Conservation (phyloP, 2,329 filamentous ascomycete genomes). For the Ascochyta viciae-villosae region DNA sequence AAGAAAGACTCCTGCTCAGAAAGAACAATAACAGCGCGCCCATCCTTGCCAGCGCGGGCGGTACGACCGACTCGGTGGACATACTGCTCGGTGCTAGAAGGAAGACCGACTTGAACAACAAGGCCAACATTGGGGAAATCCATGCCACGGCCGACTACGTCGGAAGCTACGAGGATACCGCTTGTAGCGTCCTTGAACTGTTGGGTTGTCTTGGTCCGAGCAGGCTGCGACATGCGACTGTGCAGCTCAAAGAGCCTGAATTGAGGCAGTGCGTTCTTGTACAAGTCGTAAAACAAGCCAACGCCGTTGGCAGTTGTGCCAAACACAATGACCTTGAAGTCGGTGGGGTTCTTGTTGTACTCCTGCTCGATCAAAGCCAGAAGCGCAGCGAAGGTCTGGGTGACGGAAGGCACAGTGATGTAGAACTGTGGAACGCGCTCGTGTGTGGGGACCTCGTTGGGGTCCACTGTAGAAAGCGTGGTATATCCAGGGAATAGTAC, state of each 20-base stretch:
- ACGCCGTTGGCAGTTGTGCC: conserved; percentile 57
- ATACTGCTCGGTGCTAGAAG: conserved; percentile 58
- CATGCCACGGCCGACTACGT: conserved; percentile 58
- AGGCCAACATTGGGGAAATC: conserved; percentile 60
- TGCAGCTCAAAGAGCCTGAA: conserved; percentile 54
- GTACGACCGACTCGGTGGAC: conserved; percentile 53
- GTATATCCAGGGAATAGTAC: conserved; percentile 54
- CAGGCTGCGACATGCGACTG: conserved; percentile 52
- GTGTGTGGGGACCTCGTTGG: conserved; percentile 55
- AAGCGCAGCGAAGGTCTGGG: conserved; percentile 55
- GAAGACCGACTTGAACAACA: conserved; percentile 59
- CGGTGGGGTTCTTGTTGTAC: conserved; percentile 45
- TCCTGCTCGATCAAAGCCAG: conserved; percentile 56
- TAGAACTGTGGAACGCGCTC: conserved; percentile 59
- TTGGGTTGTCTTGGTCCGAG: conserved; percentile 53
- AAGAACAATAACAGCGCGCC: conserved; percentile 62
- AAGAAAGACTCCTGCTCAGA: conserved; percentile 62
- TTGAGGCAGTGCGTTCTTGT: conserved; percentile 41
- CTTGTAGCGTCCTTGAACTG: conserved; percentile 54
- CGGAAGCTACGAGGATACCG: conserved; percentile 61
- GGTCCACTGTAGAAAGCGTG: conserved; percentile 54
- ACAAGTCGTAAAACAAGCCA: conserved; percentile 51
- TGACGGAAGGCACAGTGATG: conserved; percentile 53
- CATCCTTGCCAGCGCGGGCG: conserved; percentile 54
- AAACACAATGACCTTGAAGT: conserved; percentile 57